Evolutionary conservation across 163 green algal genomes (phyloP).

Genomic region (Chloromonas sp.): DNA sequence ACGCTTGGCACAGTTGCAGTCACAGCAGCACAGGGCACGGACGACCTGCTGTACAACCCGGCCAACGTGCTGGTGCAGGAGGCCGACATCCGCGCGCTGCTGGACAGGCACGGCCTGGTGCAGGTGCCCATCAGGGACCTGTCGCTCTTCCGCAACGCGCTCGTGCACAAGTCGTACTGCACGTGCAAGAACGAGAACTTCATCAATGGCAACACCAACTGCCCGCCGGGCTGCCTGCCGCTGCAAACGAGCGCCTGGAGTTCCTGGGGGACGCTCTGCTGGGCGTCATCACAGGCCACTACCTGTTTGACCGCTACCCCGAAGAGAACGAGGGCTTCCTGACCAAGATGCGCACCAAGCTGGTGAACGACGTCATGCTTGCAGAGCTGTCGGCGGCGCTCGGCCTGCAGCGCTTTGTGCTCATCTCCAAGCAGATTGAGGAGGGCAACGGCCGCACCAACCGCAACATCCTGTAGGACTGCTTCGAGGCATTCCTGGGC

Average conservation of each 20-base stretch:
- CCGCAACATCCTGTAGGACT: slow-evolving; percentile 11
- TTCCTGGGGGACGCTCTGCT: slow-evolving; percentile 28
- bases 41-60: too few species aligned
- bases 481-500: slow-evolving; percentile 13
- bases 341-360: slow-evolving; percentile 20
- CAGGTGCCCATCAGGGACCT: not conserved
- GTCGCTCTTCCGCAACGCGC: slow-evolving; percentile 1
- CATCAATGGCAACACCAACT: not conserved
- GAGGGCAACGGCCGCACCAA: not conserved
- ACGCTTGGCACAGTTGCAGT: too few species aligned
- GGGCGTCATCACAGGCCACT: slow-evolving; percentile 1
- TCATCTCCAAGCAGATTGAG: slow-evolving; percentile 7
- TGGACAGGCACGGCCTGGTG: too few species aligned
- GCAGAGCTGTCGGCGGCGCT: not conserved
- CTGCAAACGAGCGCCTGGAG: slow-evolving; percentile 29
- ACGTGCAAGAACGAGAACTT: slow-evolving; percentile 9
- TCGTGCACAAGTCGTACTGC: slow-evolving; percentile 9
- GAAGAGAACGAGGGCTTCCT: slow-evolving; percentile 25
- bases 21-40: too few species aligned
- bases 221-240: not conserved
- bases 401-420: not conserved
- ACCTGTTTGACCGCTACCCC: slow-evolving; percentile 24
- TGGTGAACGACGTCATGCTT: slow-evolving; percentile 14
- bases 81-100: too few species aligned
- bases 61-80: too few species aligned